Evolutionary conservation across 2,329 filamentous ascomycete species (phyloP), one percentile per base, ranked within the genome.

Genomic region (Aureobasidium sp.): DNA sequence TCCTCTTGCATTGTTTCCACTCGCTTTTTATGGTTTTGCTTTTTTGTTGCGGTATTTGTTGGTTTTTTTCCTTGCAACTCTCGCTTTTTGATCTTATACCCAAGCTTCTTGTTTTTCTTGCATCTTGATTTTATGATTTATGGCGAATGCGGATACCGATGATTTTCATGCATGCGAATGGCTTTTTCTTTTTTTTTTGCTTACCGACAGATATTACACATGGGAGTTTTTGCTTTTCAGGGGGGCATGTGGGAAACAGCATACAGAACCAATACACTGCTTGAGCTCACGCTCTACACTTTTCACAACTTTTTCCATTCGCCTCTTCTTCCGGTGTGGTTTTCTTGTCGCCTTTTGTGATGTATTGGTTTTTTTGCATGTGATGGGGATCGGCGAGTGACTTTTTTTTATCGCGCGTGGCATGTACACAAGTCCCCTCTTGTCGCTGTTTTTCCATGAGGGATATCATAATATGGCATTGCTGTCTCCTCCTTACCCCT

Each of bases 21-120:
- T 56, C 52, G 37, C 52, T 55, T 55, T 12, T 41, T 5, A 12
- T 20, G 14, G 25, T 41, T n/a, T 14, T 51, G n/a, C 22, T 36
- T 36, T 36, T 36, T 27, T 36, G 11, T 20, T 22, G 44, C 44
- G 44, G 11, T 44, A 8, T 47, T 27, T 29, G 22, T 5, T 14
- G 11, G 29, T 31, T 9, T 31, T 7, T 52, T 39, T 52, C 49
- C 34, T 56, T 42, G 52, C 37, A 44, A 42, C 52, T 56, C 49
- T 52, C 49, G 49, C 25, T 52, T 49, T 39, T 20, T 48, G 45
- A 48, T 48, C 45, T 31, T 31, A 52, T 52, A 52, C 49, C 49
- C 49, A 36, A 51, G 31, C 20, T 48, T 48, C 15, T 48, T 48
- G 25, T 51, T 34, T 25, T 36, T 22, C 7, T 39, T 37, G 49